Base-by-base conservation (phyloP, 306 rosid genomes). In the Phaseolus lunatus region DNA sequence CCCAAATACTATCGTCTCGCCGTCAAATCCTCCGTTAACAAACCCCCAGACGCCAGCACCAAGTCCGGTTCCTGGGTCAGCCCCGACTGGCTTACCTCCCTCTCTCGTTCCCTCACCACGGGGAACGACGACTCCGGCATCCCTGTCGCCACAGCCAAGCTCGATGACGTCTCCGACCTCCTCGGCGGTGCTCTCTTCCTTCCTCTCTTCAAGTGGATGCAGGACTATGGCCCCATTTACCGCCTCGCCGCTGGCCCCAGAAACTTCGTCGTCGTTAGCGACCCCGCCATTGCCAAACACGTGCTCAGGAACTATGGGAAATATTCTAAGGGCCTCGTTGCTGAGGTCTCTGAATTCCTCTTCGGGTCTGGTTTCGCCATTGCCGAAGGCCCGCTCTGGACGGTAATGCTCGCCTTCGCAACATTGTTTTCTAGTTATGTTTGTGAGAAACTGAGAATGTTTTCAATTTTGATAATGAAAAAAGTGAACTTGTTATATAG, bases 321-420 rank as follows among this genome's bases (percentile, higher is more conserved):
- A 56, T 92, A 90, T 56, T 81, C 80, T 0, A 92, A 95, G 82
- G 97, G 97, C 4, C 95, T 94, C 8, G 96, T 92, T 44, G 78
- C 98, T 45, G 98, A 94, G 86, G 97, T 94, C 23, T 89, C 98
- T 0, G 93, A 92, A 88, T 94, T 94, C 67, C 68, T 94, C 11
- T 92, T 92, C 53, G 96, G 98, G 0, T 89, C 95, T 0, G 97
- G 98, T 50, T 89, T 95, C 61, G 98, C 97, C 39, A 90, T 95
- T 73, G 98, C 98, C 37, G 98, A 94, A 87, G 97, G 96, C n/a
- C 81, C 91, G 4, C 93, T 94, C 37, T 94, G 98, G 98, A 94
- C 89, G 93, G 98, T 92, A 94, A 81, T 78, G 26, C 78, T 70
- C 19, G 1, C 7, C 47, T 73, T 8, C 39, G 66, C 11, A 2